phyloP scores from a whole-genome alignment of 768 basidiomycete genomes.

The Tricholomella constricta region DNA sequence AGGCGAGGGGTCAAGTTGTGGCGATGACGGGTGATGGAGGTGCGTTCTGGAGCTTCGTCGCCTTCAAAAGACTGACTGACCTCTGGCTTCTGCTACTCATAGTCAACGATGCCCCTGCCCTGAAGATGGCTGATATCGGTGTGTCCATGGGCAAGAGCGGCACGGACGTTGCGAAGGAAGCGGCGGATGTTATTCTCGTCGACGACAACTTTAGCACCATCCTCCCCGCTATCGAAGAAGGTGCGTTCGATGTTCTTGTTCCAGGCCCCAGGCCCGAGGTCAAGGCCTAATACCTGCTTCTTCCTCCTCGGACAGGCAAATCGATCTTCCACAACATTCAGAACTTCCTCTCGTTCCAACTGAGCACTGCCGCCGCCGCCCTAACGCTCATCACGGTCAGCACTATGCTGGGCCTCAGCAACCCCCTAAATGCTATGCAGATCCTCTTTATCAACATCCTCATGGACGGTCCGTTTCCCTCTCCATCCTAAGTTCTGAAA shows the following conservation, averaged over 20 bases:
- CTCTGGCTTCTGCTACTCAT: background rate
- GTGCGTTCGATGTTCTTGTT: slow-evolving; percentile 23
- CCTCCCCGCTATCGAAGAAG: slow-evolving; percentile 92
- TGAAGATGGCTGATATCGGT: slow-evolving; percentile 98
- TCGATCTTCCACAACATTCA: slow-evolving; percentile 99
- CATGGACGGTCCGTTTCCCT: slow-evolving; percentile 77
- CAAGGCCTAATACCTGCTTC: background rate
- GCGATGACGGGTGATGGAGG: slow-evolving; percentile 99
- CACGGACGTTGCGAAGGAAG: slow-evolving; percentile 99
- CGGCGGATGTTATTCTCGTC: slow-evolving; percentile 94
- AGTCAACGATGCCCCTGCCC: slow-evolving; percentile 95
- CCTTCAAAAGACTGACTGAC: slow-evolving; percentile 4
- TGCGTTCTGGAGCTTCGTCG: slow-evolving; percentile 33
- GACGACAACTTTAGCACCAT: slow-evolving; percentile 98
- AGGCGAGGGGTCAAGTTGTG: slow-evolving; percentile 84
- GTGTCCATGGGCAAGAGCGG: slow-evolving; percentile 98
- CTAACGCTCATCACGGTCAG: slow-evolving; percentile 93
- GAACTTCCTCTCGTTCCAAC: slow-evolving; percentile 95
- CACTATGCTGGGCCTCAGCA: slow-evolving; percentile 86
- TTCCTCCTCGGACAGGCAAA: slow-evolving; percentile 59
- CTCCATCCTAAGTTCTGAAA: no score
- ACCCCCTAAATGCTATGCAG: slow-evolving; percentile 97
- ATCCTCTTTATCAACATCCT: slow-evolving; percentile 99
- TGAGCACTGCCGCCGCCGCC: slow-evolving; percentile 96
- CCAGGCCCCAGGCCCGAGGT: background rate